Percentiles rank a stretch among this genome's conserved stretches.
Conservation (phyloP, 441 rosid genomes). For the Populus hybrid region DNA sequence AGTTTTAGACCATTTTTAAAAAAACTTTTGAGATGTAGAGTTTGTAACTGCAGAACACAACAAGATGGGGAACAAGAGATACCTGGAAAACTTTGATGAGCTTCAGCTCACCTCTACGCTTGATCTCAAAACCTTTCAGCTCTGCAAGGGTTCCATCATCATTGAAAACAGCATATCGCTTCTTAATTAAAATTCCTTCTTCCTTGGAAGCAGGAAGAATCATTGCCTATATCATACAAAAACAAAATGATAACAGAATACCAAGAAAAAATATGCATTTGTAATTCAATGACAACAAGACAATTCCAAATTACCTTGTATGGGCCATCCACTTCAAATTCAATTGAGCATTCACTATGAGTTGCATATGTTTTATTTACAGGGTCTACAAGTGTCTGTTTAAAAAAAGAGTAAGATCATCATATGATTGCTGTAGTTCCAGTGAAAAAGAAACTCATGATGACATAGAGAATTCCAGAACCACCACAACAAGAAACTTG, state of each 20-base stretch:
- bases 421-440: constrained; percentile 11
- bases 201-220: constrained; percentile 99
- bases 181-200: constrained; percentile 93
- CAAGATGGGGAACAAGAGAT: constrained; percentile 19
- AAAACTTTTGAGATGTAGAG: background rate
- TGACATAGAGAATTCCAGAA: background rate
- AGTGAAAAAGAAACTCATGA: constrained; percentile 13
- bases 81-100: constrained; percentile 99
- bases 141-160: constrained; percentile 99
- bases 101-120: constrained; percentile 99
- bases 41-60: background rate
- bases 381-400: constrained; percentile 84
- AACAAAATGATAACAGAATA: constrained; percentile 8
- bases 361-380: constrained; percentile 69
- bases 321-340: constrained; percentile 99
- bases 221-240: constrained; percentile 70
- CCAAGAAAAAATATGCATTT: constrained; percentile 14
- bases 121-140: constrained; percentile 99
- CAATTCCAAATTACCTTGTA: constrained; percentile 71
- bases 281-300: constrained; percentile 6
- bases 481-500: background rate
- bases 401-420: constrained; percentile 22
- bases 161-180: constrained; percentile 98
- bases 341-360: constrained; percentile 97
- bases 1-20: background rate